Conservation (phyloP, 306 rosid genomes). For the Luffa acutangula region DNA sequence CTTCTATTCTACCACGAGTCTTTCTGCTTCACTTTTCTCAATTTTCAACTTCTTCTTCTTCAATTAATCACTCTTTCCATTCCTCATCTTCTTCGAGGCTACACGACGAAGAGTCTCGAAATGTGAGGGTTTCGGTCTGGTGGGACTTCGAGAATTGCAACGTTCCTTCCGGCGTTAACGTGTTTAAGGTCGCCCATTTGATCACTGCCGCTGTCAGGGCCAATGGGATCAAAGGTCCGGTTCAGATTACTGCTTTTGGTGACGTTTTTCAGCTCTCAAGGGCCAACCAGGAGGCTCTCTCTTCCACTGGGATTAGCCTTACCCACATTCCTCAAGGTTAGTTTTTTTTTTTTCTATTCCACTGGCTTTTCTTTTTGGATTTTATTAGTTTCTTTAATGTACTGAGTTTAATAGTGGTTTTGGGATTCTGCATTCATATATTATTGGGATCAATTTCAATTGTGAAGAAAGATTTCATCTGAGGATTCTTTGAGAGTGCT, state of each 20-base stretch:
- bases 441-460: neutral
- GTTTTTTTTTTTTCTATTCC: neutral
- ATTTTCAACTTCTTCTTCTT: conserved; percentile 21
- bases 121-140: conserved; percentile 80
- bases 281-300: conserved; percentile 56
- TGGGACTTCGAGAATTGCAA: conserved; percentile 88
- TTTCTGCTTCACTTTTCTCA: conserved; percentile 18
- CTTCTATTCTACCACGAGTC: neutral
- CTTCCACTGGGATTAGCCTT: conserved; percentile 61
- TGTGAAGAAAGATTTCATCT: neutral
- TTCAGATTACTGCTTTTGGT: conserved; percentile 71
- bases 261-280: conserved; percentile 49
- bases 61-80: neutral
- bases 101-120: conserved; percentile 45
- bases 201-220: conserved; percentile 56
- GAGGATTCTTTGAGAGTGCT: neutral
- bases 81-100: conserved; percentile 16
- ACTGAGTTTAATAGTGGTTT: neutral
- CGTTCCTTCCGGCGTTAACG: conserved; percentile 32
- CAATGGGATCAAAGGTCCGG: conserved; percentile 75
- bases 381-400: neutral
- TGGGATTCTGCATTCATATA: neutral
- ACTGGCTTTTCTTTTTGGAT: neutral
- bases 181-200: conserved; percentile 29
- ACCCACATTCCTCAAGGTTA: conserved; percentile 55